phyloP scores from a whole-genome alignment of 1,284 basidiomycete species.

The Calocybe gambosa region DNA sequence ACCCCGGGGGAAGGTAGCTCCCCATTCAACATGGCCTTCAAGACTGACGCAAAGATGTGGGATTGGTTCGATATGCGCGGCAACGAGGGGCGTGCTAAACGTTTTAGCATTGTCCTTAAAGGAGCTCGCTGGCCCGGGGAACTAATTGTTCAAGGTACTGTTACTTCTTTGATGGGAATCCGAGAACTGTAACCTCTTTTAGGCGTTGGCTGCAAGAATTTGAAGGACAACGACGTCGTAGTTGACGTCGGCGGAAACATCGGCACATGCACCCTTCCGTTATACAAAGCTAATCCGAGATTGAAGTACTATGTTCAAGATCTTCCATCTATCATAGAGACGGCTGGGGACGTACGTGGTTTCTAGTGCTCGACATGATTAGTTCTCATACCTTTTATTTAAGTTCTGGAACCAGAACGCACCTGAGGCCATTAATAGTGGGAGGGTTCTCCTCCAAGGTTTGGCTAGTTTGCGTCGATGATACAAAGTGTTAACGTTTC shows the following conservation, averaged over 20 bases:
- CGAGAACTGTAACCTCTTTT: not conserved
- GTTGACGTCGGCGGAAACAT: conserved; percentile 11
- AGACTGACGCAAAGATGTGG: conserved; percentile 12
- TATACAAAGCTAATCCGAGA: conserved; percentile 8
- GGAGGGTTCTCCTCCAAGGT: conserved; percentile 60
- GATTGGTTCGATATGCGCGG: conserved; percentile 11
- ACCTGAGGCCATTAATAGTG: too few species aligned
- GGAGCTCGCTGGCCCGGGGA: conserved; percentile 4
- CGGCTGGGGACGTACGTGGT: conserved; percentile 22
- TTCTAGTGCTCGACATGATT: too few species aligned
- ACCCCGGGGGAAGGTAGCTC: too few species aligned
- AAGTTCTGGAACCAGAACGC: conserved; percentile 46
- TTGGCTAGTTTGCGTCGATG: conserved; percentile 2
- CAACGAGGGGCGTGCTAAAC: conserved; percentile 8
- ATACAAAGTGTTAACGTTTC: conserved; percentile 2
- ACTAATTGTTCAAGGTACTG: conserved; percentile 5
- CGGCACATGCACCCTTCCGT: conserved; percentile 4
- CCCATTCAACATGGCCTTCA: conserved; percentile 18
- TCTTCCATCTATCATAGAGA: too few species aligned
- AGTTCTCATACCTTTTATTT: too few species aligned
- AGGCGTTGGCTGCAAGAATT: conserved; percentile 2
- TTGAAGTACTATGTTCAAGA: conserved; percentile 9
- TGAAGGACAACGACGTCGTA: conserved; percentile 9
- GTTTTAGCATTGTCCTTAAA: conserved; percentile 7
- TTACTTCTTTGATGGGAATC: not conserved